Evolutionary conservation across 1,284 basidiomycete species (phyloP), one percentile per base, ranked within the genome.

Genomic region (Puccinia polysora): DNA sequence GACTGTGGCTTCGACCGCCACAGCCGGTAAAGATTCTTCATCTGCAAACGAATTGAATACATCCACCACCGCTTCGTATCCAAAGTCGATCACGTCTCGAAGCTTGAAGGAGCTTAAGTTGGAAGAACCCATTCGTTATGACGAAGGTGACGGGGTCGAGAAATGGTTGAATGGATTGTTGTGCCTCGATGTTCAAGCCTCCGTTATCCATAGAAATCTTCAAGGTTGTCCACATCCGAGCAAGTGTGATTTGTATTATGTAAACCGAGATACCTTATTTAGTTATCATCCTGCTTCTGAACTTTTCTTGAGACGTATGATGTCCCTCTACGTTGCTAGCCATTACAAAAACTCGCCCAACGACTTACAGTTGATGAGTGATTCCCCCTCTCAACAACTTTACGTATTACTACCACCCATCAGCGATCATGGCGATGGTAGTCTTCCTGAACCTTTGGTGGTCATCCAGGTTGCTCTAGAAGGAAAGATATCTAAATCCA

Each of bases 291-390:
- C 95, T 0, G 95, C 94, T 3, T 93, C 90, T 4, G 96, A 99
- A 80, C 85, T 90, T 23, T 99, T 99, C 83, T 84, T 99, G 52
- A 96, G 98, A 81, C 87, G 94, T 55, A 93, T 98, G 89, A 97
- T 97, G 93, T 89, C 91, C 4, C 84, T 98, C 1, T 98, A 97
- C 81, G 94, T 98, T 65, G 90, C 95, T 0, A 89, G 88, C 62
- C 96, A 99, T 81, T 99, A 99, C 84, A 99, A 99, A 81, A 99
- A 98, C 81, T 91, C 94, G 78, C 96, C 96, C 23, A 98, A 99
- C 80, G 96, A 98, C 79, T 83, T 99, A 52, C 95, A 98, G 80
- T 86, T 99, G 68, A 86, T 98, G 80, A 91, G 89, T 7, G 96
- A 98, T 78, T 96, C 96, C 0, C 96, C 96, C 0, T 93, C 92